Percentiles rank a stretch among this genome's conserved stretches.
These are phyloP conservation scores for Lodderomyces margitis DNA, from an alignment of 1,139 yeast genomes.

Conservation along the genomic window DNA sequence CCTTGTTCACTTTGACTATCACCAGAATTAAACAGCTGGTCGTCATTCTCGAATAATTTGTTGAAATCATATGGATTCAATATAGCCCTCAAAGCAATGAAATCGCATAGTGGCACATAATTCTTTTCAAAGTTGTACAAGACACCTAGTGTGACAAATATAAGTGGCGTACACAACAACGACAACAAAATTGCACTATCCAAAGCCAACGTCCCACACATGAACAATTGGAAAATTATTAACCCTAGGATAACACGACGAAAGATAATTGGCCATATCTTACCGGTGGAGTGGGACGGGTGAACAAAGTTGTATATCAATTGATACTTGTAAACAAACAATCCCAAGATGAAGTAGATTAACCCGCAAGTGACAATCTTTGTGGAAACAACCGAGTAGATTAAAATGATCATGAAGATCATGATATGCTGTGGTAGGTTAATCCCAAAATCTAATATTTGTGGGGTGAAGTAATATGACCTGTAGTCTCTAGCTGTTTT, in stretches of 20 bases:
- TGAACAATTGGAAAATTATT: conserved; percentile 59
- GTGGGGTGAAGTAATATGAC: conserved; percentile 62
- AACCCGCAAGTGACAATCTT: conserved; percentile 63
- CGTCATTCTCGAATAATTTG: conserved; percentile 40
- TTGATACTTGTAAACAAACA: conserved; percentile 66
- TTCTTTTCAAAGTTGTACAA: conserved; percentile 58
- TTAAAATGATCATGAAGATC: conserved; percentile 59
- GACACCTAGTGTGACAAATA: conserved; percentile 48
- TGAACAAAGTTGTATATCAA: conserved; percentile 65
- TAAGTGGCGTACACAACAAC: conserved; percentile 50
- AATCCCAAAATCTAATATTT: conserved; percentile 64
- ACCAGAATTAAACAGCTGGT: conserved; percentile 5
- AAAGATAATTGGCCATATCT: conserved; percentile 69
- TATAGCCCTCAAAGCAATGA: conserved; percentile 64
- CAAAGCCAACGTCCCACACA: conserved; percentile 68
- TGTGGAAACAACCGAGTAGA: conserved; percentile 66
- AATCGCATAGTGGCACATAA: conserved; percentile 57
- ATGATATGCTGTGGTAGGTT: conserved; percentile 65
- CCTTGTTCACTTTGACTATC: conserved; percentile 1
- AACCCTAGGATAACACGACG: conserved; percentile 61
- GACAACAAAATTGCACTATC: conserved; percentile 59
- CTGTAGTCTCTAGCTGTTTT: conserved; percentile 63
- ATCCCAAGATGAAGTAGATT: conserved; percentile 59
- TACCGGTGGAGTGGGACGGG: conserved; percentile 71
- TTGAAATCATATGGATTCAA: conserved; percentile 44